These are phyloP conservation scores for Xylariales sp. DNA, from an alignment of 2,329 filamentous ascomycete species.

Conservation along the genomic window DNA sequence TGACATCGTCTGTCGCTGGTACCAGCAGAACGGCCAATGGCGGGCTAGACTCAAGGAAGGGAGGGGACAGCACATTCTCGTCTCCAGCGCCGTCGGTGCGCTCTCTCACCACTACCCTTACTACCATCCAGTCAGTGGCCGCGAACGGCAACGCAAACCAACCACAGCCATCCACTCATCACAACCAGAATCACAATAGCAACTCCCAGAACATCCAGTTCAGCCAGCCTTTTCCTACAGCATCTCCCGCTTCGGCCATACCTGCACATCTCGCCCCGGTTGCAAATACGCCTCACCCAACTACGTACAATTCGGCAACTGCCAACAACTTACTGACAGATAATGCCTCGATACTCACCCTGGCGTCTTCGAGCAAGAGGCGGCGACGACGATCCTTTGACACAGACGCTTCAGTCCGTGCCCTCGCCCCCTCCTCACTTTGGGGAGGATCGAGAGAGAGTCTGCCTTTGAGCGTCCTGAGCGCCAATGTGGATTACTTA, in stretches of 20 bases:
- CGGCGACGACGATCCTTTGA: slow-evolving; percentile 75
- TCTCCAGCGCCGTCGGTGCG: slow-evolving; percentile 77
- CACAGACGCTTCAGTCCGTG: slow-evolving; percentile 79
- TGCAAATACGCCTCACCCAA: slow-evolving; percentile 47
- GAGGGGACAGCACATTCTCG: slow-evolving; percentile 73
- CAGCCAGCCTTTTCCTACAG: slow-evolving; percentile 60
- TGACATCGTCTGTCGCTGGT: slow-evolving; percentile 60
- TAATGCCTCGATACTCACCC: slow-evolving; percentile 79
- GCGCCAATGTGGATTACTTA: slow-evolving; percentile 59
- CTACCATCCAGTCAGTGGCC: slow-evolving; percentile 72
- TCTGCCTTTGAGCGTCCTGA: slow-evolving; percentile 72
- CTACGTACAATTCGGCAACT: slow-evolving; percentile 72
- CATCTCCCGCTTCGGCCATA: slow-evolving; percentile 65
- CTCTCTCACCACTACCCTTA: slow-evolving; percentile 77
- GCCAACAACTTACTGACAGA: slow-evolving; percentile 80
- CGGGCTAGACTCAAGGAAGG: slow-evolving; percentile 63
- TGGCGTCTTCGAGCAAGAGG: slow-evolving; percentile 78
- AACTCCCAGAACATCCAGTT: slow-evolving; percentile 53
- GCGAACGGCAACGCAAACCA: slow-evolving; percentile 29
- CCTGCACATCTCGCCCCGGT: slow-evolving; percentile 61
- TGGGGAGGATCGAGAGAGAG: slow-evolving; percentile 80
- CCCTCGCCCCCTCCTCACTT: slow-evolving; percentile 75
- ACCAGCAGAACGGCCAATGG: slow-evolving; percentile 68
- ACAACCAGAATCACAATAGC: slow-evolving; percentile 18
- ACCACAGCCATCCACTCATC: slow-evolving; percentile 37